Conservation (phyloP, 495 filamentous ascomycete genomes). For the Symbiotaphrina buchneri region DNA sequence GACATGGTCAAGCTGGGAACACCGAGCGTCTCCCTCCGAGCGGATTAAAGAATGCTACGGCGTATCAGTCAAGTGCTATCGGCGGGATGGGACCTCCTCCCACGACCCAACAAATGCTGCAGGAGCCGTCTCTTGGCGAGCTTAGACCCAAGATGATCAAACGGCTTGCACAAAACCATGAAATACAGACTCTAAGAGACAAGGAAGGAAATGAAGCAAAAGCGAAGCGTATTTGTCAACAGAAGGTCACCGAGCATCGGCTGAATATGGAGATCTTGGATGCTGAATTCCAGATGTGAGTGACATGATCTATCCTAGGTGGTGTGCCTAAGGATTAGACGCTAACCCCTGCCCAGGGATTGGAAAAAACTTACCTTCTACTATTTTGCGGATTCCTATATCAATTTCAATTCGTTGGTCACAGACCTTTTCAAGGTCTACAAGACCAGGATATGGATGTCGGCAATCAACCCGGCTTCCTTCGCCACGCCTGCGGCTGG, state of each 20-base stretch:
- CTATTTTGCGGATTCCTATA: slow-evolving; percentile 94
- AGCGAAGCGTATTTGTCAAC: slow-evolving; percentile 85
- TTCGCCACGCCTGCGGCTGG: slow-evolving; percentile 69
- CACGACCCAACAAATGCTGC: slow-evolving; percentile 43
- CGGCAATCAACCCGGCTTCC: slow-evolving; percentile 91
- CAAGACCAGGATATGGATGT: slow-evolving; percentile 99
- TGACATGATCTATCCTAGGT: slow-evolving; percentile 6
- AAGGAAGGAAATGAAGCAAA: slow-evolving; percentile 97
- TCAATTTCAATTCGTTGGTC: slow-evolving; percentile 95
- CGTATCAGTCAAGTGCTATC: slow-evolving; percentile 26
- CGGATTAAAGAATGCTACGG: slow-evolving; percentile 2
- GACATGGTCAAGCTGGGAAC: slow-evolving; percentile 37
- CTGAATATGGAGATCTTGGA: slow-evolving; percentile 97
- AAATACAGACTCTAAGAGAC: slow-evolving; percentile 66
- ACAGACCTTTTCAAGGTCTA: slow-evolving; percentile 97
- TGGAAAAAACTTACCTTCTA: slow-evolving; percentile 98
- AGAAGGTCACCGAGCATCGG: slow-evolving; percentile 85
- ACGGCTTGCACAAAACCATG: slow-evolving; percentile 73
- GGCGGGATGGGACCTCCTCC: slow-evolving; percentile 55
- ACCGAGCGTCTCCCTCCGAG: slow-evolving; percentile 6
- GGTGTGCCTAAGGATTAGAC: neutral
- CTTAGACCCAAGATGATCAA: slow-evolving; percentile 93
- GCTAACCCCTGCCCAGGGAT: slow-evolving; percentile 36
- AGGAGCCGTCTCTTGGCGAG: slow-evolving; percentile 50
- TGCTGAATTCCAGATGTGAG: slow-evolving; percentile 97